phyloP scores from a whole-genome alignment of 306 rosid species.

The Vigna radiata region DNA sequence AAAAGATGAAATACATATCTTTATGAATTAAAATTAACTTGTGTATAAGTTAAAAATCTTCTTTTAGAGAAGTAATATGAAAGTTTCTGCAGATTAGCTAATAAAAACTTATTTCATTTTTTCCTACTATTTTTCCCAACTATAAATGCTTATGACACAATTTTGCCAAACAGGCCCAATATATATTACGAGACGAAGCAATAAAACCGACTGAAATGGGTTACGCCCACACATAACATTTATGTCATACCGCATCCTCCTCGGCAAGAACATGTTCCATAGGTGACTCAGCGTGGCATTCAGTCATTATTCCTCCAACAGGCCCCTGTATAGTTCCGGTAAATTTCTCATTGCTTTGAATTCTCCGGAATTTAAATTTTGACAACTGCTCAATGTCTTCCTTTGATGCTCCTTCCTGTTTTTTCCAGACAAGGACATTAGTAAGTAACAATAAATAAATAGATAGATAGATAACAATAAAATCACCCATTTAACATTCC shows the following conservation, averaged over 20 bases:
- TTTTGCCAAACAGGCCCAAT: too few relatives aligned
- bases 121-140: too few relatives aligned
- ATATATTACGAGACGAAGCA: constrained; percentile 19
- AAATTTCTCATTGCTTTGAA: constrained; percentile 60
- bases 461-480: too few relatives aligned
- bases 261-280: constrained; percentile 72
- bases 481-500: constrained; percentile 13
- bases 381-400: constrained; percentile 88
- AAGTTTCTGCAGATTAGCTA: not conserved
- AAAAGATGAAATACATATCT: too few relatives aligned
- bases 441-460: constrained; percentile 3
- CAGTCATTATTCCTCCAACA: constrained; percentile 86
- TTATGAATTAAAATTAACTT: too few relatives aligned
- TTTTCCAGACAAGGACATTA: constrained; percentile 39
- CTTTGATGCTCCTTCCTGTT: constrained; percentile 96
- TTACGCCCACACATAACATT: not conserved
- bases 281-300: constrained; percentile 74
- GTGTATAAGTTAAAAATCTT: too few relatives aligned
- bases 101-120: too few relatives aligned
- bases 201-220: constrained; percentile 24
- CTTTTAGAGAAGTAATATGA: too few relatives aligned
- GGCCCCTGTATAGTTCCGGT: constrained; percentile 58
- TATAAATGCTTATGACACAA: too few relatives aligned
- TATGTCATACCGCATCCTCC: constrained; percentile 79
- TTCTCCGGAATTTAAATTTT: constrained; percentile 74